A percentile compares a stretch with the other conserved stretches of the same genome.
These are phyloP conservation scores for Mycosphaerella sp. DNA, from an alignment of 2,329 filamentous ascomycete species.

Conservation along the genomic window DNA sequence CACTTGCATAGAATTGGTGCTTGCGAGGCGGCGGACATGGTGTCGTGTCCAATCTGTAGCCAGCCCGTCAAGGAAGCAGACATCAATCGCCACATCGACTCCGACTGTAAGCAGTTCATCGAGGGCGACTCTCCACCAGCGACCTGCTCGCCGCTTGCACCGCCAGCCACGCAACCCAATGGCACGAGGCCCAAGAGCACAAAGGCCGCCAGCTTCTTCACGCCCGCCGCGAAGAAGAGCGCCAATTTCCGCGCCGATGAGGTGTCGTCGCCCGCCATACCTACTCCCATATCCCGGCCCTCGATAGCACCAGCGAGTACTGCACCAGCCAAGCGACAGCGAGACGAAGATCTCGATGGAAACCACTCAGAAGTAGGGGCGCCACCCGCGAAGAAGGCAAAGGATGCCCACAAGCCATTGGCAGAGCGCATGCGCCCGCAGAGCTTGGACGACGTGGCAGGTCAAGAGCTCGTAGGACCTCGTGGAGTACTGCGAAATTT, in stretches of 20 bases:
- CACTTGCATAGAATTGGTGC: background rate
- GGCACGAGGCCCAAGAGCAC: slow-evolving; percentile 20
- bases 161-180: slow-evolving; percentile 24
- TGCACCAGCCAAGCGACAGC: slow-evolving; percentile 26
- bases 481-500: slow-evolving; percentile 78
- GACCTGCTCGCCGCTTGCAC: slow-evolving; percentile 26
- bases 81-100: slow-evolving; percentile 91
- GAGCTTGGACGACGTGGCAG: slow-evolving; percentile 77
- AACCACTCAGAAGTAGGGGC: slow-evolving; percentile 34
- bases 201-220: slow-evolving; percentile 50
- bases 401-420: slow-evolving; percentile 64
- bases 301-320: slow-evolving; percentile 20
- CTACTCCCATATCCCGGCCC: slow-evolving; percentile 13
- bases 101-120: slow-evolving; percentile 64
- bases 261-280: slow-evolving; percentile 20
- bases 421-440: slow-evolving; percentile 90
- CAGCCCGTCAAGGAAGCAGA: slow-evolving; percentile 51
- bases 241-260: slow-evolving; percentile 27
- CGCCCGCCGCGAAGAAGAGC: slow-evolving; percentile 44
- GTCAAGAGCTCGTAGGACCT: slow-evolving; percentile 83
- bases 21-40: slow-evolving; percentile 21
- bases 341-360: slow-evolving; percentile 24
- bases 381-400: slow-evolving; percentile 60
- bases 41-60: slow-evolving; percentile 34
- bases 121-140: slow-evolving; percentile 45